Base-by-base conservation (phyloP, 352 stramenopile species). In the Phytophthora idaei region DNA sequence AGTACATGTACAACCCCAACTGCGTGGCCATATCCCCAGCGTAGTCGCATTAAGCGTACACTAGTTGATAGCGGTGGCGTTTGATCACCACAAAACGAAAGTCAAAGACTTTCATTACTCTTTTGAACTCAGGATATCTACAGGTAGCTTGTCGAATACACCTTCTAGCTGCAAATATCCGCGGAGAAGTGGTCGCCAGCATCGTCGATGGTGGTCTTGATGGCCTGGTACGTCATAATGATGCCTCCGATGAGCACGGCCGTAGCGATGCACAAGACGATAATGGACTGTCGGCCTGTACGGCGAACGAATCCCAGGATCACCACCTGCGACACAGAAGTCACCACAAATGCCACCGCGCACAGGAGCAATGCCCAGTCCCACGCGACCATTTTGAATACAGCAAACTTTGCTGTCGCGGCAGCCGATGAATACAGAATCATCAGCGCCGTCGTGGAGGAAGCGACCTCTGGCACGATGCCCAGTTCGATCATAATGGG, bases 391-490 rank as follows among this genome's bases (percentile, higher is more conserved):
- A 83, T 72, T 39, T 80, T 61, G 49, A 87, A 85, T 17, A 89
- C 59, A 41, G 75, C 74, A 44, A 84, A 88, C 65, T 90, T 85
- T 59, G 72, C 69, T 15, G 79, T 82, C 6, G 81, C 77, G 12
- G 79, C 73, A 8, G 79, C 78, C 11, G 80, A 78, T 17, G 77
- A 83, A 65, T 84, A 91, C 47, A 91, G 53, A 60, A 89, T 78
- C 58, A 89, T 75, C 27, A 75, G 28, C 9, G 71, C 71, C 46
- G 67, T 73, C 2, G 67, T 78, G 21, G 71, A 65, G 2, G 71
- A 75, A 31, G 77, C 76, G 8, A 90, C 84, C 36, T 88, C 77
- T 0, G 67, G 67, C 17, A 75, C 66, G 27, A 78, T 68, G 8
- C 66, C 71, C 41, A 75, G 21, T 58, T 78, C 71, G 21, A 78